Percentiles rank a stretch among this genome's conserved stretches.
phyloP scores from a whole-genome alignment of 1,139 yeast genomes.

The Wickerhamomyces sp. region DNA sequence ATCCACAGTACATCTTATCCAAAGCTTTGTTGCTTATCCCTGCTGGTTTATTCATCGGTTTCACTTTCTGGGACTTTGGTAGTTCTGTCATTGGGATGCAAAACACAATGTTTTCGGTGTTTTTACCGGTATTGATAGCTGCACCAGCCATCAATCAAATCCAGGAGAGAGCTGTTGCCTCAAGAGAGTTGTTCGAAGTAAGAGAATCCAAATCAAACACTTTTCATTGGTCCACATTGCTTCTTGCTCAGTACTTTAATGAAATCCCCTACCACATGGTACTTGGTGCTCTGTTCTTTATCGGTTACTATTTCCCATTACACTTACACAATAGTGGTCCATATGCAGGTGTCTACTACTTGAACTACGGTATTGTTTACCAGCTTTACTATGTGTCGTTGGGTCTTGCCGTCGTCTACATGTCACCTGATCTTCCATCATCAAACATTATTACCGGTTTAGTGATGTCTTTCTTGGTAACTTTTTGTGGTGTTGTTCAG shows the following conservation, averaged over 20 bases:
- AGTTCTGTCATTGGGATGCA: constrained; percentile 45
- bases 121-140: constrained; percentile 40
- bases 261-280: constrained; percentile 53
- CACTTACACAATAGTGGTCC: constrained; percentile 41
- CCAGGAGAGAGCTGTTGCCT: constrained; percentile 46
- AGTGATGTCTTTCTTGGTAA: constrained; percentile 46
- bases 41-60: constrained; percentile 49
- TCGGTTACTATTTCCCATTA: constrained; percentile 54
- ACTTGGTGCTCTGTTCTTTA: constrained; percentile 47
- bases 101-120: constrained; percentile 45
- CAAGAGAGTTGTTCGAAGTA: constrained; percentile 50
- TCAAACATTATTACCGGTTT: constrained; percentile 54
- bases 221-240: constrained; percentile 52
- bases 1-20: constrained; percentile 34
- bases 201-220: constrained; percentile 56
- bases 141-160: constrained; percentile 52
- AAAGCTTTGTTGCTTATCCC: constrained; percentile 31
- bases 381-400: constrained; percentile 52
- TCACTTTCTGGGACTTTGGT: constrained; percentile 48
- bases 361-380: constrained; percentile 49
- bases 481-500: constrained; percentile 63
- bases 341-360: constrained; percentile 50
- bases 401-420: constrained; percentile 48
- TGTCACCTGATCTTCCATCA: constrained; percentile 59
- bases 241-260: constrained; percentile 40